phyloP scores from a whole-genome alignment of 345 rosid genomes.

The Populus pruinosa region DNA sequence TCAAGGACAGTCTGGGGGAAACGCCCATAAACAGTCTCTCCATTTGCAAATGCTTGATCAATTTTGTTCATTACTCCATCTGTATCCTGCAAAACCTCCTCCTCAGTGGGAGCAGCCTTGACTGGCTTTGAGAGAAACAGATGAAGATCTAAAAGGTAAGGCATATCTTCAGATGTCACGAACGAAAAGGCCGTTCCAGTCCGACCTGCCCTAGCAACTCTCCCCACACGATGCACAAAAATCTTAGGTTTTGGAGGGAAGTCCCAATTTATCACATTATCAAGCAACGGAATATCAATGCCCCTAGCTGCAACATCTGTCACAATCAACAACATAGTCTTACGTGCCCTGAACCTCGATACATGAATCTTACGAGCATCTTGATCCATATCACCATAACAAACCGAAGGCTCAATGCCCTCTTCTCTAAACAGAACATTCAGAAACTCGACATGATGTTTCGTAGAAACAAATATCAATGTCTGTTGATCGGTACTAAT shows the following conservation, averaged over 20 bases:
- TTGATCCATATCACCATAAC: constrained; percentile 98
- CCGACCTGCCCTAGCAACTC: constrained; percentile 96
- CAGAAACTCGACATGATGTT: constrained; percentile 95
- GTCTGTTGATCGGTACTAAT: constrained; percentile 75
- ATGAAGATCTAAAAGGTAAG: constrained; percentile 89
- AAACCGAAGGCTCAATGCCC: constrained; percentile 80
- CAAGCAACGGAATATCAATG: constrained; percentile 93
- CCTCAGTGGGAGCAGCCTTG: constrained; percentile 86
- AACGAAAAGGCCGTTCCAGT: constrained; percentile 89
- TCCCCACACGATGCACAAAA: constrained; percentile 93
- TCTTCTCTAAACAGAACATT: constrained; percentile 72
- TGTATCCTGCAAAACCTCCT: constrained; percentile 78
- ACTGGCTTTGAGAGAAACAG: constrained; percentile 85
- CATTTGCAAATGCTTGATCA: constrained; percentile 67
- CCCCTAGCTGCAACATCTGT: constrained; percentile 98
- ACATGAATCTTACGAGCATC: constrained; percentile 92
- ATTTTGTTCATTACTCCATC: constrained; percentile 69
- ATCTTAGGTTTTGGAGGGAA: constrained; percentile 93
- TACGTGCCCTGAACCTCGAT: constrained; percentile 81
- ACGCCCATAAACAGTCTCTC: constrained; percentile 90
- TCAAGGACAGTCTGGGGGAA: constrained; percentile 82
- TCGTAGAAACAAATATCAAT: constrained; percentile 87
- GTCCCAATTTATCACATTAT: constrained; percentile 97
- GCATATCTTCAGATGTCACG: constrained; percentile 83
- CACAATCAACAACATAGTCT: constrained; percentile 83